Evolutionary conservation across 2,329 filamentous ascomycete species (phyloP).

Genomic region (Clarireedia sp.): DNA sequence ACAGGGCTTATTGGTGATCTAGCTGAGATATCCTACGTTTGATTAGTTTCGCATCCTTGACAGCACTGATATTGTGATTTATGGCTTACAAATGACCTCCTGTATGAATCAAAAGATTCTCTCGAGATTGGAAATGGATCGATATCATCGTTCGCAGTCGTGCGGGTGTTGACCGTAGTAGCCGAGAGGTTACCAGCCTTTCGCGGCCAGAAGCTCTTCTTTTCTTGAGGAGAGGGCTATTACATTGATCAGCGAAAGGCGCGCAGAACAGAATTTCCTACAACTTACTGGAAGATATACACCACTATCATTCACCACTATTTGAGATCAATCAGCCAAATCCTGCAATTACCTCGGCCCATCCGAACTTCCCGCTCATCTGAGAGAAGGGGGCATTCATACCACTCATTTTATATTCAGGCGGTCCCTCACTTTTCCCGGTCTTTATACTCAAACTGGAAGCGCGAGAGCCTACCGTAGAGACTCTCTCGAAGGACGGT

Average conservation of each 20-base stretch:
- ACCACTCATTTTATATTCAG: constrained; percentile 78
- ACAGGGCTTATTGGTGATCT: constrained; percentile 61
- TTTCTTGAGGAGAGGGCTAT: constrained; percentile 82
- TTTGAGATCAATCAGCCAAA: constrained; percentile 15
- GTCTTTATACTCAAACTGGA: constrained; percentile 55
- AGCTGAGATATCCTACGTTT: constrained; percentile 77
- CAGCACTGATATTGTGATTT: neutral
- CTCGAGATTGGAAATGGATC: constrained; percentile 93
- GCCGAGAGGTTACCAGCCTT: constrained; percentile 38
- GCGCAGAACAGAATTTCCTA: neutral
- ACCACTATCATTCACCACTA: constrained; percentile 93
- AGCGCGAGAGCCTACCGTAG: constrained; percentile 54
- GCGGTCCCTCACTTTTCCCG: constrained; percentile 53
- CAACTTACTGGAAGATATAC: constrained; percentile 79
- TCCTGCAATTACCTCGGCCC: neutral
- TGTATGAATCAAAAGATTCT: constrained; percentile 95
- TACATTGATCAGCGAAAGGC: constrained; percentile 24
- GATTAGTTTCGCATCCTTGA: constrained; percentile 1
- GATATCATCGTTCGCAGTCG: constrained; percentile 49
- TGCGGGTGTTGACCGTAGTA: constrained; percentile 53
- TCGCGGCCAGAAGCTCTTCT: constrained; percentile 69
- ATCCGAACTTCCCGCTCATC: neutral
- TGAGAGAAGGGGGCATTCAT: constrained; percentile 29
- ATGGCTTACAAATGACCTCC: constrained; percentile 78
- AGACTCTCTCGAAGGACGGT: constrained; percentile 53